These are phyloP conservation scores for Lanmaoa rubissima DNA, from an alignment of 768 basidiomycete genomes.

Conservation along the genomic window DNA sequence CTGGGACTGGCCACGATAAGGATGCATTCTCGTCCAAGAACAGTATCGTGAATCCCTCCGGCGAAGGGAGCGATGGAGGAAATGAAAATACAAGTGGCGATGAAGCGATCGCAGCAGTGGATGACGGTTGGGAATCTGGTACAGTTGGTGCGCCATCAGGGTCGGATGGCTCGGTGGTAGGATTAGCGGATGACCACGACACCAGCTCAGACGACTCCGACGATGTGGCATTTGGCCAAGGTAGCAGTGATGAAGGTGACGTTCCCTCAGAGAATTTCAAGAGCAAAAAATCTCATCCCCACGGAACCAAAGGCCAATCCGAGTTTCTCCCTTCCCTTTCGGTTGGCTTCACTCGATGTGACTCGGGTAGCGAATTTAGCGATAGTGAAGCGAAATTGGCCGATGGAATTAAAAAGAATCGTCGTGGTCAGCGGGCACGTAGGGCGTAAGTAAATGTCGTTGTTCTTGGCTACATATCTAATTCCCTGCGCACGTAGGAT, in stretches of 20 bases:
- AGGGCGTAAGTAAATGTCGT: constrained; percentile 69
- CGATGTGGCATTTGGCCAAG: constrained; percentile 33
- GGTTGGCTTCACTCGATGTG: constrained; percentile 79
- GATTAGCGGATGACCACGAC: constrained; percentile 32
- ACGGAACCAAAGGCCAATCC: constrained; percentile 35
- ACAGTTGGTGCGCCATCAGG: constrained; percentile 32
- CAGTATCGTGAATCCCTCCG: not conserved
- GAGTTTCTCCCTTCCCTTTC: constrained; percentile 88
- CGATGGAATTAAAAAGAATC: constrained; percentile 71
- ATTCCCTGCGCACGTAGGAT: constrained; percentile 52
- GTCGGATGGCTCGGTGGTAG: constrained; percentile 37
- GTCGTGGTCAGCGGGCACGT: constrained; percentile 91
- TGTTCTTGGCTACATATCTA: not conserved
- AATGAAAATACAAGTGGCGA: constrained; percentile 20
- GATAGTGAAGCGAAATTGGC: constrained; percentile 57
- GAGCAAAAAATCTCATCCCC: constrained; percentile 20
- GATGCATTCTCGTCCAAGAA: constrained; percentile 1
- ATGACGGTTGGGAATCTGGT: constrained; percentile 44
- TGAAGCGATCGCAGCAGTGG: constrained; percentile 6
- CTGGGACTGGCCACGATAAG: not conserved
- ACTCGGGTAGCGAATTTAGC: constrained; percentile 75
- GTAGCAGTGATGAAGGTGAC: constrained; percentile 21
- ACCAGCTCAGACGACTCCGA: constrained; percentile 19
- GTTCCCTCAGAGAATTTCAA: constrained; percentile 12
- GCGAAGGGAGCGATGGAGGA: constrained; percentile 19